Base-by-base conservation (phyloP, 108 stramenopile species). In the Craspedostauros australis region DNA sequence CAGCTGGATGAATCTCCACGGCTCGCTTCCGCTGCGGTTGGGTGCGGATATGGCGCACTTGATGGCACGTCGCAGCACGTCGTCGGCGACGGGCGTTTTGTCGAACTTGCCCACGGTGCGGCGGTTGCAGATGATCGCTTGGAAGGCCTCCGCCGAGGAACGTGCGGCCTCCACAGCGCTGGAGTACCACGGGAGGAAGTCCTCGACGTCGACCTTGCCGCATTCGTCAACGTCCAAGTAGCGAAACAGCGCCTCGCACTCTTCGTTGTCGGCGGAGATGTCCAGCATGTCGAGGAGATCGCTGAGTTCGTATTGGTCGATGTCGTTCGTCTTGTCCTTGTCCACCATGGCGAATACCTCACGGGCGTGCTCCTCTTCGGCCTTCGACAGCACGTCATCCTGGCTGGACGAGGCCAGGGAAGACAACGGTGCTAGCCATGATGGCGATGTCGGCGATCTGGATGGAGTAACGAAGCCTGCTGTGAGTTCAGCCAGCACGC, bases 21-120 rank as follows among this genome's bases (percentile, higher is more conserved):
- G 84, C 41, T 85, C 84, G 19, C 62, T 81, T 1, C 53, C 22
- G 12, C 64, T 59, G 24, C 77, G 59, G 49, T 85, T 85, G 5
- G 84, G 84, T 4, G 84, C 84, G 2, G 76, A 68, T 36, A 81
- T 85, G 19, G 84, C 84, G 60, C 77, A 78, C 32, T 73, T 64
- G n/a, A 85, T 41, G 15, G 84, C 84, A 24, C 77, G 63, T 26
- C 64, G 22, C 23, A 85, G 24, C 14, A 81, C 77, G 19, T 60
- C 80, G 31, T 81, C 76, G 43, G 63, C 62, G 5, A 85, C 80
- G 31, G 68, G 74, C 1, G 77, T 81, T 31, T 73, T 44, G 37
- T 85, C 84, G 37, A 85, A 85, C 32, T 65, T 60, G 34, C 79
- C 33, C 0, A 85, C 64, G 11, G 84, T 79, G 25, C 84, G 60